Base-by-base conservation (phyloP, 1,284 basidiomycete species). In the Golubevia pallescens region DNA sequence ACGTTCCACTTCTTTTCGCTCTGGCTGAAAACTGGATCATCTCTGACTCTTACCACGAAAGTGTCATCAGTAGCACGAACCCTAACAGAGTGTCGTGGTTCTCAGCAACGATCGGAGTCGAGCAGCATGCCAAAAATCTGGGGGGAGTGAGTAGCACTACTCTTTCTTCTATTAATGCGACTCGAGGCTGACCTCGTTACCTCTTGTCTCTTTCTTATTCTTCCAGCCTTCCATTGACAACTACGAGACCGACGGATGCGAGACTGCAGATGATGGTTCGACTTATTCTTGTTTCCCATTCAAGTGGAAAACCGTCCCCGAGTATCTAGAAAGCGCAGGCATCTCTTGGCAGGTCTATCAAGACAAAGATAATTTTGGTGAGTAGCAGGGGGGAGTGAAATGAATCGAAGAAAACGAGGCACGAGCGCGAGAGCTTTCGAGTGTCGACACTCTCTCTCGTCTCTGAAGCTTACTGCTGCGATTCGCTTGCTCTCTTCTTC, bases 311-410 rank as follows among this genome's bases (percentile, higher is more conserved):
- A 74, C 69, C 24, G 56, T 74, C 19, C 69, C 69, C 8, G 72
- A 74, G 55, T 71, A 72, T 51, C 59, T 74, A 10, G 32, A 62
- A 55, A 65, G 69, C 5, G 59, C 57, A 2, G 63, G 60, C 53
- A 74, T 74, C 54, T 60, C 67, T n/a, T 74, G 67, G 63, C 69
- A 69, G 34, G 42, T 71, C 10, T 74, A 74, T 23, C 72, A 74
- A 57, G 67, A 74, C 32, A 60, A 56, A 1, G 72, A 74, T 60
- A 74, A 74, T 58, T 72, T 74, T 63, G 72, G 66, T 56, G 70
- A 72, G 34, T 10, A n/a, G n/a, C n/a, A n/a, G n/a, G n/a, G n/a
- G n/a, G n/a, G n/a, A n/a, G n/a, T n/a, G n/a, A n/a, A n/a, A n/a
- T n/a, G n/a, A n/a, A n/a, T n/a, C n/a, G n/a, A n/a, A n/a, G n/a